These are phyloP conservation scores for Rhododendron vialii DNA, from an alignment of 148 eudicot genomes.

Conservation along the genomic window DNA sequence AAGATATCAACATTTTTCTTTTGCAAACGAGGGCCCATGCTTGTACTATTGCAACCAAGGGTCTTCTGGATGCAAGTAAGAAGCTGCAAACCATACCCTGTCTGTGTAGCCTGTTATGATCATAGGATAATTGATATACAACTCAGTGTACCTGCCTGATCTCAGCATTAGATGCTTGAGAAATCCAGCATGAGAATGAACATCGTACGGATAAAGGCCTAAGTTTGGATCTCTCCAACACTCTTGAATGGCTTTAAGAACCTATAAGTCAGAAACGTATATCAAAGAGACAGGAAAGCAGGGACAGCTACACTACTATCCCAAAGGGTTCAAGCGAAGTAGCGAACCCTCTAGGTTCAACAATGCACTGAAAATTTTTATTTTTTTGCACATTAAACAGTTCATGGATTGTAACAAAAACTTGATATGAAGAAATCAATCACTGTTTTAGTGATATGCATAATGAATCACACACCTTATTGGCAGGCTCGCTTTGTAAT, in stretches of 20 bases:
- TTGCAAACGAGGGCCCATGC: not conserved
- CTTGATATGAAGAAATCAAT: not conserved
- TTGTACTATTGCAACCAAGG: not conserved
- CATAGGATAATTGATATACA: not conserved
- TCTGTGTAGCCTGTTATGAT: not conserved
- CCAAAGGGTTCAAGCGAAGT: no score
- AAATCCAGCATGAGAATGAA: conserved; percentile 79
- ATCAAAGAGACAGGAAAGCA: conserved; percentile 11
- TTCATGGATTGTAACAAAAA: not conserved
- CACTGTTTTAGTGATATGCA: not conserved
- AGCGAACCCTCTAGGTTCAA: no score
- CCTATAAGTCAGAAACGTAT: conserved; percentile 52
- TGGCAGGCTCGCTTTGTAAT: conserved; percentile 82
- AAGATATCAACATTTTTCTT: not conserved
- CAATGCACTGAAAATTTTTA: no score
- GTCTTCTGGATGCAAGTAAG: not conserved
- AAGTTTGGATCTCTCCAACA: conserved; percentile 72
- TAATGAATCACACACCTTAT: conserved; percentile 45
- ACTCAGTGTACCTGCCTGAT: conserved; percentile 69
- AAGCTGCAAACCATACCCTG: not conserved
- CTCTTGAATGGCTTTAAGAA: conserved; percentile 90
- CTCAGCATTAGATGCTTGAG: conserved; percentile 87
- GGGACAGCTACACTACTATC: not conserved
- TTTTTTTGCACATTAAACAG: no score
- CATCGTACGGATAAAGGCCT: conserved; percentile 74